phyloP scores from a whole-genome alignment of 2,329 filamentous ascomycete genomes.

The Stemphylium vesicarium region DNA sequence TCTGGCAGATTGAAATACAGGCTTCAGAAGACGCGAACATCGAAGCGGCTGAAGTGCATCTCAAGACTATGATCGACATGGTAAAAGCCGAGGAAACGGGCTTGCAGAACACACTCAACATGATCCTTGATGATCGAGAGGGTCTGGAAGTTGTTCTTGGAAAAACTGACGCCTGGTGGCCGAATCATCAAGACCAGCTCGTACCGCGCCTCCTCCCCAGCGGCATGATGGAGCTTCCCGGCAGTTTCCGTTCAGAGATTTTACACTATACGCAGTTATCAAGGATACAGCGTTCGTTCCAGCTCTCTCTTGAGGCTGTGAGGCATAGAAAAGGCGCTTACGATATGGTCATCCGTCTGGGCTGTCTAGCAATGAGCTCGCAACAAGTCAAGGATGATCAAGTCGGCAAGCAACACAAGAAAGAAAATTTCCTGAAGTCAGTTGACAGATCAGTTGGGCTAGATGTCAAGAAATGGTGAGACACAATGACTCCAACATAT shows the following conservation, averaged over 20 bases:
- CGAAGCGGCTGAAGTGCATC: constrained; percentile 28
- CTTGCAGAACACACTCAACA: constrained; percentile 17
- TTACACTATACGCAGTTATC: constrained; percentile 19
- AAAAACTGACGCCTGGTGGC: constrained; percentile 36
- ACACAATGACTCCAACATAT: background rate
- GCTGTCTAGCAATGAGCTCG: constrained; percentile 31
- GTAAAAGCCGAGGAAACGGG: constrained; percentile 19
- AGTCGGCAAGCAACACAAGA: constrained; percentile 21
- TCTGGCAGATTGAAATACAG: constrained; percentile 31
- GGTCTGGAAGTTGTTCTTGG: constrained; percentile 29
- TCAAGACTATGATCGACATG: constrained; percentile 30
- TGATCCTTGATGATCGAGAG: constrained; percentile 37
- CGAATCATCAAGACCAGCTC: constrained; percentile 20
- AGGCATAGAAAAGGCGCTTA: constrained; percentile 33
- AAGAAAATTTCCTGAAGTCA: constrained; percentile 20
- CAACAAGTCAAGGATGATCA: constrained; percentile 13
- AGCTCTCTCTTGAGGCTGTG: constrained; percentile 27
- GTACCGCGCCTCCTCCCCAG: constrained; percentile 23
- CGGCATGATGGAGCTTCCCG: constrained; percentile 27
- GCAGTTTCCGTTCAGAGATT: constrained; percentile 27
- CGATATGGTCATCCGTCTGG: constrained; percentile 37
- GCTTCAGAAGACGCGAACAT: constrained; percentile 16
- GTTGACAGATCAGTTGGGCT: constrained; percentile 20
- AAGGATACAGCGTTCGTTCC: constrained; percentile 26
- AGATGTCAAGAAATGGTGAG: constrained; percentile 34